These are phyloP conservation scores for Sesbania bispinosa DNA, from an alignment of 306 rosid genomes.

Conservation along the genomic window DNA sequence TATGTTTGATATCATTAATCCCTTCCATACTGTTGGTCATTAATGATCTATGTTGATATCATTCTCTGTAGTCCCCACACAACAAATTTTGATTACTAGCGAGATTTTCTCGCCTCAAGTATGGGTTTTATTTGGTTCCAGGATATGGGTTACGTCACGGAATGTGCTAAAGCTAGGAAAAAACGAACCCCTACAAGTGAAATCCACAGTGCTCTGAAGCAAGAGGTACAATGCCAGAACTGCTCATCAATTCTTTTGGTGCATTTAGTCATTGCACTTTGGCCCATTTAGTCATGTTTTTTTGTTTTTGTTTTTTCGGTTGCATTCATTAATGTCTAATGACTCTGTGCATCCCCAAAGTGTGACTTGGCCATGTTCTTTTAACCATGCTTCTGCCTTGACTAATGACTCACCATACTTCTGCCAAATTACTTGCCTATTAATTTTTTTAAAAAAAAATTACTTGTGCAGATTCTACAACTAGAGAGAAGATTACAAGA, in stretches of 20 bases:
- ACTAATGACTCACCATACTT: not conserved
- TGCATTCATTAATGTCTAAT: slow-evolving; percentile 3
- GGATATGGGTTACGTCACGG: slow-evolving; percentile 59
- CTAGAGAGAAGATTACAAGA: slow-evolving; percentile 82
- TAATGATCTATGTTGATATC: slow-evolving; percentile 17
- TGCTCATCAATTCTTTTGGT: not conserved
- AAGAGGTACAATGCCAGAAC: slow-evolving; percentile 60
- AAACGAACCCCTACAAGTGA: slow-evolving; percentile 49
- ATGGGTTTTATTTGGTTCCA: slow-evolving; percentile 40
- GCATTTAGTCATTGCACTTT: slow-evolving; percentile 3
- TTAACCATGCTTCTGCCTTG: slow-evolving; percentile 17
- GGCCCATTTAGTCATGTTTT: not conserved
- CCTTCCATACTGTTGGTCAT: slow-evolving; percentile 19
- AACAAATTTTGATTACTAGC: slow-evolving; percentile 5
- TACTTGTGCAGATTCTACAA: slow-evolving; percentile 63
- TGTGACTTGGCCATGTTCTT: slow-evolving; percentile 12
- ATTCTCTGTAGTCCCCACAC: slow-evolving; percentile 18
- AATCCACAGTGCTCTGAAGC: slow-evolving; percentile 64
- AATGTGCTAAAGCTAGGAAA: slow-evolving; percentile 40
- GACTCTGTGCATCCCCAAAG: not conserved
- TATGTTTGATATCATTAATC: slow-evolving; percentile 9
- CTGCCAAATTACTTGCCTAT: not conserved
- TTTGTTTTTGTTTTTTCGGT: not conserved
- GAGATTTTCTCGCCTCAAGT: slow-evolving; percentile 22
- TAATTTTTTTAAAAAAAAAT: not conserved